Percentiles rank a stretch among this genome's conserved stretches.
These are phyloP conservation scores for Trypanosoma caninum DNA, from an alignment of 208 protist species.

Conservation along the genomic window DNA sequence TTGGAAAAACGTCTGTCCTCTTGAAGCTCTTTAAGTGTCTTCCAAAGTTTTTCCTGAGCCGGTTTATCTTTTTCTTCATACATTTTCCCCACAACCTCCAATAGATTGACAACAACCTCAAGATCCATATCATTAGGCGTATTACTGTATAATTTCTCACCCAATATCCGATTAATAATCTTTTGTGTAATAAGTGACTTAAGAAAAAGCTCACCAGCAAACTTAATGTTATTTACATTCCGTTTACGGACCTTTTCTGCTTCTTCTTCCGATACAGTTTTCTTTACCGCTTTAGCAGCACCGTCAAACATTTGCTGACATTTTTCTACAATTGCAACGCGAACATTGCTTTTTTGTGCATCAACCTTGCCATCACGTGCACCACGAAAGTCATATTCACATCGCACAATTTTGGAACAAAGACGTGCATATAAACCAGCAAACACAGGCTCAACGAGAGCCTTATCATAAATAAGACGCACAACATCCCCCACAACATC, in stretches of 20 bases:
- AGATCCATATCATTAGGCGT: conserved; percentile 58
- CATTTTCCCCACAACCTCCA: conserved; percentile 78
- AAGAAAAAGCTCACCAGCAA: conserved; percentile 87
- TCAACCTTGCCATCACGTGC: not conserved
- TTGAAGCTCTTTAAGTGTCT: conserved; percentile 38
- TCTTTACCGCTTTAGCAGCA: not conserved
- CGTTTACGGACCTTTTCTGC: conserved; percentile 69
- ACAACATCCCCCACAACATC: conserved; percentile 65
- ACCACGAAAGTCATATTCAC: conserved; percentile 53
- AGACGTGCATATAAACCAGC: conserved; percentile 77
- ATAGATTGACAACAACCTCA: conserved; percentile 76
- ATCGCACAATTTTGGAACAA: conserved; percentile 69
- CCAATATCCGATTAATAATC: conserved; percentile 59
- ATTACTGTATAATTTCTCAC: conserved; percentile 17
- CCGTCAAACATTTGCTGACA: conserved; percentile 23
- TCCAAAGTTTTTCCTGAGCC: conserved; percentile 34
- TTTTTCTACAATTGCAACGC: conserved; percentile 28
- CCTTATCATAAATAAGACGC: conserved; percentile 85
- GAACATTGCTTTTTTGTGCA: conserved; percentile 7
- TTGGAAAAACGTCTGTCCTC: conserved; percentile 57
- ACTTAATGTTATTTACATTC: conserved; percentile 91
- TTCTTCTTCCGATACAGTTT: conserved; percentile 32
- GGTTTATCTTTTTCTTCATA: conserved; percentile 55
- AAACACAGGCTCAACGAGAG: conserved; percentile 86
- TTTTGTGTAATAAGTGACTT: conserved; percentile 57